Evolutionary conservation across 495 filamentous ascomycete species (phyloP).

Genomic region (Choiromyces venosus): DNA sequence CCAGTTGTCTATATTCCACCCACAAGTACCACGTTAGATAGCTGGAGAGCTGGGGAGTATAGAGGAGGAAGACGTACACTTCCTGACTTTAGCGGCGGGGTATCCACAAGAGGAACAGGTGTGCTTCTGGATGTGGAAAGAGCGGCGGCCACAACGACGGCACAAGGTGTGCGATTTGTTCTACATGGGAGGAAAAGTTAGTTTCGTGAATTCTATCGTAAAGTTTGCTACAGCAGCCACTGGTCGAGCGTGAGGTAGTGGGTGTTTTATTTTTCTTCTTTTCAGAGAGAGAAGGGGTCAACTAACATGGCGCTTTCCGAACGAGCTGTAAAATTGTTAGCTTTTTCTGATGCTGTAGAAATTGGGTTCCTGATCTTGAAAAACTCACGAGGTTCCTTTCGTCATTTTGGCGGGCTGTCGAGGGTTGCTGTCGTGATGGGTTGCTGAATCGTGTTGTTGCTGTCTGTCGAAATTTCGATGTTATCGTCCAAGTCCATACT

Average conservation of each 20-base stretch:
- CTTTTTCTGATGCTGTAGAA: not conserved
- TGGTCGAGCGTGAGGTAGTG: not conserved
- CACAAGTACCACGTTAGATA: slow-evolving; percentile 16
- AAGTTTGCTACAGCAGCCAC: not conserved
- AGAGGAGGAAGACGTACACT: slow-evolving; percentile 69
- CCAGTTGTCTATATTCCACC: slow-evolving; percentile 77
- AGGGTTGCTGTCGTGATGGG: slow-evolving; percentile 18
- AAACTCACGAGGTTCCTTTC: slow-evolving; percentile 43
- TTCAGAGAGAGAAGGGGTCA: slow-evolving; percentile 4
- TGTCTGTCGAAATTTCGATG: slow-evolving; percentile 27
- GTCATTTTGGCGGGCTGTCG: slow-evolving; percentile 33
- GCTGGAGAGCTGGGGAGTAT: not conserved
- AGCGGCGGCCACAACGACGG: slow-evolving; percentile 96
- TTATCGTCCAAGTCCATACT: slow-evolving; percentile 17
- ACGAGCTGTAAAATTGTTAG: slow-evolving; percentile 36
- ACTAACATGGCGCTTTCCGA: slow-evolving; percentile 43
- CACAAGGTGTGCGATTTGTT: slow-evolving; percentile 99
- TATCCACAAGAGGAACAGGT: slow-evolving; percentile 97
- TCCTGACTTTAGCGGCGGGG: slow-evolving; percentile 90
- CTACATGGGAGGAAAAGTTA: slow-evolving; percentile 96
- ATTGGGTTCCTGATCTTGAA: slow-evolving; percentile 6
- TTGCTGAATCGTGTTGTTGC: slow-evolving; percentile 27
- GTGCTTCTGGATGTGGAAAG: slow-evolving; percentile 99
- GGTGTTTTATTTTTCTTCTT: slow-evolving; percentile 45
- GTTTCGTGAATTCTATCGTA: slow-evolving; percentile 57